Percentiles rank a stretch among this genome's conserved stretches.
Conservation (phyloP, 108 stramenopile genomes). For the Cyclotella baltica region DNA sequence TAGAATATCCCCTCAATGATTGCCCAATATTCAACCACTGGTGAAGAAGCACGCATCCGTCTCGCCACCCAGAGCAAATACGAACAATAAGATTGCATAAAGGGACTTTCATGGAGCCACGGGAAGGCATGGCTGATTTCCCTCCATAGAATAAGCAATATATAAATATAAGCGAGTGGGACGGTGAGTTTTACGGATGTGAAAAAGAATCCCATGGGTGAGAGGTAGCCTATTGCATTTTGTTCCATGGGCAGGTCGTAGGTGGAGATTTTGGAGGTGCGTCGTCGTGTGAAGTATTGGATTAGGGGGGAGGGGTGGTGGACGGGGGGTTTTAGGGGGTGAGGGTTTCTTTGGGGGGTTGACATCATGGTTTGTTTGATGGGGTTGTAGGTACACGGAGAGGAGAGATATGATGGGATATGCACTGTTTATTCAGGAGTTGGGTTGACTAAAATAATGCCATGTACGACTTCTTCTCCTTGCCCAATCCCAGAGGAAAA, state of each 20-base stretch:
- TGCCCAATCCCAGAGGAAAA: no score
- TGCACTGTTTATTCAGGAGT: no score
- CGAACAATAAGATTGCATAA: constrained; percentile 66
- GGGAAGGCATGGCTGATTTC: constrained; percentile 75
- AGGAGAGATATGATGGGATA: no score
- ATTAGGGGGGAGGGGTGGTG: neutral
- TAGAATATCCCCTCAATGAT: constrained; percentile 85
- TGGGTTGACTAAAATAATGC: no score
- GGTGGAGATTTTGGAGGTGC: constrained; percentile 24
- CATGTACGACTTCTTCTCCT: no score
- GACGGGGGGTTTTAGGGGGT: neutral
- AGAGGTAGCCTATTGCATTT: constrained; percentile 15
- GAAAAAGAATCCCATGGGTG: constrained; percentile 67
- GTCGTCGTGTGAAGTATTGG: constrained; percentile 25
- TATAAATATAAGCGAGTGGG: constrained; percentile 79
- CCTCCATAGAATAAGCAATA: constrained; percentile 69
- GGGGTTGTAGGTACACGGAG: no score
- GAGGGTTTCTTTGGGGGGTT: constrained; percentile 9
- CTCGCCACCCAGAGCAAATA: constrained; percentile 58
- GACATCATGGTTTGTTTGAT: neutral
- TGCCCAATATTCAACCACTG: constrained; percentile 80
- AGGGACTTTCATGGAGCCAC: constrained; percentile 47
- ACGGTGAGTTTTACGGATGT: constrained; percentile 64
- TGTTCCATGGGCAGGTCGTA: constrained; percentile 32
- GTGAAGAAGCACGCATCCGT: constrained; percentile 58